Base-by-base conservation (phyloP, 2,329 filamentous ascomycete species). In the Venturia asperata region DNA sequence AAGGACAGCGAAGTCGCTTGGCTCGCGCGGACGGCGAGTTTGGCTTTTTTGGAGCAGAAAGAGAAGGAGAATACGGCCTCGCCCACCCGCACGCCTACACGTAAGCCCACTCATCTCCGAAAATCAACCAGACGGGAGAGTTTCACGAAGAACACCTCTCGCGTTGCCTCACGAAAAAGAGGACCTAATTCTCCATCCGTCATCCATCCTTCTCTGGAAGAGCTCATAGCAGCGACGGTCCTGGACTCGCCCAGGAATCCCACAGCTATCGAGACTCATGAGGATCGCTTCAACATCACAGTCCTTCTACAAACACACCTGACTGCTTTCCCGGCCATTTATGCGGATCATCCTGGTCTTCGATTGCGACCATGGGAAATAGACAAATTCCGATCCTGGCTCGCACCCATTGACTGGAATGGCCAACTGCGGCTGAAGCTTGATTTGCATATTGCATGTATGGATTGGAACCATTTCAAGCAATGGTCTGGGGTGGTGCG, bases 371-470 rank as follows among this genome's bases (percentile, higher is more conserved):
- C 52, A 5, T 58, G 52, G 52, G 27, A 58, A 3, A 58, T 37
- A 1, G 2, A 37, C 9, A 15, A 37, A 58, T n/a, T 58, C 11
- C 27, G 52, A n/a, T 27, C 30, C 15, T 15, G 27, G 11, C 30
- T 58, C 17, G 17, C 52, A n/a, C 52, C 52, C 7, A 58, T 58
- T 21, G 52, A 58, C 7, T 58, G 52, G 52, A 58, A 58, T 9
- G 5, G 24, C 5, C 6, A 10, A 15, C 19, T 58, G 3, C 52
- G 52, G 27, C 17, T 58, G 5, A 58, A 58, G 19, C 52, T 58
- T 3, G 52, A 58, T n/a, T 7, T 58, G 19, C 37, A 37, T n/a
- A 21, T 52, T 10, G 30, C 27, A 5, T n/a, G 3, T n/a, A 58
- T 58, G 52, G 30, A 58, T 37, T 58, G 52, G 52, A 15, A 10